These are phyloP conservation scores for Raphanus sativus DNA, from an alignment of 345 rosid species.

Conservation along the genomic window DNA sequence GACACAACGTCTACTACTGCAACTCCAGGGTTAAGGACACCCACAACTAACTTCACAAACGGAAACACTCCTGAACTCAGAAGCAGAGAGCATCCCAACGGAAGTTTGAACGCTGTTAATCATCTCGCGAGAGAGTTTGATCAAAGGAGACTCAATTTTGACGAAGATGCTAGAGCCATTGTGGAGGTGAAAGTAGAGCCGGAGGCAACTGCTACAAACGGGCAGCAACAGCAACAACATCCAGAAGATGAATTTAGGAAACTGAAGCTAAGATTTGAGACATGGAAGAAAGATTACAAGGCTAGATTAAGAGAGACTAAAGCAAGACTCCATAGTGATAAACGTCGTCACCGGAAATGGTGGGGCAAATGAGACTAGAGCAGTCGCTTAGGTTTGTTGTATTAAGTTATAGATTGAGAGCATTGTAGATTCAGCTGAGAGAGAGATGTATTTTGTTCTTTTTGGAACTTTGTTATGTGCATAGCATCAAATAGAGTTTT, in stretches of 20 bases:
- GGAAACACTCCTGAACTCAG: conserved; percentile 43
- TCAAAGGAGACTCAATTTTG: conserved; percentile 61
- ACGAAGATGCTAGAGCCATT: conserved; percentile 59
- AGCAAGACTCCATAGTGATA: conserved; percentile 61
- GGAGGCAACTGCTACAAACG: conserved; percentile 40
- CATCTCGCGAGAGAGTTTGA: conserved; percentile 77
- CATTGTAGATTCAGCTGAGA: conserved; percentile 34
- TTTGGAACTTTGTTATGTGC: conserved; percentile 14
- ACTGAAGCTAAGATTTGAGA: conserved; percentile 63
- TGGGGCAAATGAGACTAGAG: conserved; percentile 65
- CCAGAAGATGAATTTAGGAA: conserved; percentile 66
- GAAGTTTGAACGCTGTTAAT: conserved; percentile 49
- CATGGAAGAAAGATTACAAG: conserved; percentile 92
- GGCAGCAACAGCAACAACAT: conserved; percentile 38
- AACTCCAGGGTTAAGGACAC: conserved; percentile 65
- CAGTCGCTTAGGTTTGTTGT: conserved; percentile 24
- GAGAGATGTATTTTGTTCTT: neutral
- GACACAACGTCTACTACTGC: conserved; percentile 61
- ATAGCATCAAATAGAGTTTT: conserved; percentile 29
- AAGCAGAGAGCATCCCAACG: conserved; percentile 62
- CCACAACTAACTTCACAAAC: conserved; percentile 40
- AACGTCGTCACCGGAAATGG: conserved; percentile 67
- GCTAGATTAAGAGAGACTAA: conserved; percentile 66
- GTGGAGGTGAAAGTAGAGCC: conserved; percentile 49
- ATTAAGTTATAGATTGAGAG: conserved; percentile 32